Conservation (phyloP, 164 flowering plant genomes). For the Brasenia schreberi region DNA sequence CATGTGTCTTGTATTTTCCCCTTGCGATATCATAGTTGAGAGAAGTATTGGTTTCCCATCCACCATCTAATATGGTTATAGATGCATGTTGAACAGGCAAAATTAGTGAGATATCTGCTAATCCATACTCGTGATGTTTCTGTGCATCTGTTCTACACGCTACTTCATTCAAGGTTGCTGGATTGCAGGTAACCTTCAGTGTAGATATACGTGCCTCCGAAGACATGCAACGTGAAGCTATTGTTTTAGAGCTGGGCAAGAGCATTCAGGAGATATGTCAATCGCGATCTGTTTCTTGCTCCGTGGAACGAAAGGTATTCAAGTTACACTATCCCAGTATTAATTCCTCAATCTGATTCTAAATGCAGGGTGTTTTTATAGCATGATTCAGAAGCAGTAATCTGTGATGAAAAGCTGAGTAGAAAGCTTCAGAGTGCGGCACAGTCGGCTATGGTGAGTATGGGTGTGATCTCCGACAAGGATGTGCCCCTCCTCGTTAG, state of each 20-base stretch:
- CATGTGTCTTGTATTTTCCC: no score
- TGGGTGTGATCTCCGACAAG: slow-evolving; percentile 42
- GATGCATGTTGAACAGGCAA: no score
- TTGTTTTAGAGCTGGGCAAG: slow-evolving; percentile 56
- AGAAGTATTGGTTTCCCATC: no score
- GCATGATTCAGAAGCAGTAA: slow-evolving; percentile 90
- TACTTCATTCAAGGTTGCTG: no score
- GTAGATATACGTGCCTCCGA: slow-evolving; percentile 86
- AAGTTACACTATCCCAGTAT: slow-evolving; percentile 4
- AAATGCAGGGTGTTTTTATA: slow-evolving; percentile 17
- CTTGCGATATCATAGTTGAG: no score
- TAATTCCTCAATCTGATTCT: not conserved
- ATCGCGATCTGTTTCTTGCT: slow-evolving; percentile 68
- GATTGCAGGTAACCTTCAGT: slow-evolving; percentile 73
- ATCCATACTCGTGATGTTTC: no score
- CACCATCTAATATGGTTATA: no score
- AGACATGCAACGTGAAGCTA: slow-evolving; percentile 72
- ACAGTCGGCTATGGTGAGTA: slow-evolving; percentile 36
- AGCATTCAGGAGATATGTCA: slow-evolving; percentile 57
- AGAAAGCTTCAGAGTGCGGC: slow-evolving; percentile 57
- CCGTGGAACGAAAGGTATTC: slow-evolving; percentile 74
- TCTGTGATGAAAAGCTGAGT: slow-evolving; percentile 56
- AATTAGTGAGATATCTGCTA: no score
- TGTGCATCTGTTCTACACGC: no score
- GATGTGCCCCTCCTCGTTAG: slow-evolving; percentile 91